Conservation (phyloP, 108 stramenopile species). For the Phaeodactylum tricornutum region DNA sequence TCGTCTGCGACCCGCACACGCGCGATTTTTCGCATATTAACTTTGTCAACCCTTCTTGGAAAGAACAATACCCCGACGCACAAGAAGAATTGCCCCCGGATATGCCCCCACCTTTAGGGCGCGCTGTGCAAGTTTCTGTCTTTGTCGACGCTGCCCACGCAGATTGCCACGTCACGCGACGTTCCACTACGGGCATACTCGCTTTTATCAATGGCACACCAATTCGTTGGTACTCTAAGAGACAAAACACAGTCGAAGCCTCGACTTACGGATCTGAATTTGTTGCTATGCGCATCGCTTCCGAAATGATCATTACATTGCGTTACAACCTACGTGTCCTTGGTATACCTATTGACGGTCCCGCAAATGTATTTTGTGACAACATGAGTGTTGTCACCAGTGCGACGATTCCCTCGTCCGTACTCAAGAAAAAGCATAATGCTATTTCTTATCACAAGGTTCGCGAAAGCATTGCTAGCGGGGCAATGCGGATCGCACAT, state of each 20-base stretch:
- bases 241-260: constrained; percentile 44
- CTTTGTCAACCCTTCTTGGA: too few relatives aligned
- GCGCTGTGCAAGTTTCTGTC: constrained; percentile 5
- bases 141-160: constrained; percentile 55
- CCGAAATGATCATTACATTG: constrained; percentile 30
- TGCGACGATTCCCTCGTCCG: constrained; percentile 18
- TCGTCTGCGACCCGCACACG: constrained; percentile 20
- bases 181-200: constrained; percentile 42
- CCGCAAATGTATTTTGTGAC: constrained; percentile 24
- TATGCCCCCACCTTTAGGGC: constrained; percentile 22
- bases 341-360: constrained; percentile 26
- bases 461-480: constrained; percentile 22
- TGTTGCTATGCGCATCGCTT: constrained; percentile 20
- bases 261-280: constrained; percentile 46
- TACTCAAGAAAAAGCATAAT: constrained; percentile 37
- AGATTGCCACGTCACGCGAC: constrained; percentile 24
- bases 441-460: constrained; percentile 35
- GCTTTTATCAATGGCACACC: constrained; percentile 39
- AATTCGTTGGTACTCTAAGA: constrained; percentile 35
- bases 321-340: constrained; percentile 51
- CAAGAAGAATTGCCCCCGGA: constrained; percentile 19
- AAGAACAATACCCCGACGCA: constrained; percentile 11
- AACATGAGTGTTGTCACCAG: constrained; percentile 29
- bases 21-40: background rate
- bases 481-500: constrained; percentile 6